Percentiles rank a stretch among this genome's conserved stretches.
These are phyloP conservation scores for Gillenia trifoliata DNA, from an alignment of 306 rosid genomes.

Conservation along the genomic window DNA sequence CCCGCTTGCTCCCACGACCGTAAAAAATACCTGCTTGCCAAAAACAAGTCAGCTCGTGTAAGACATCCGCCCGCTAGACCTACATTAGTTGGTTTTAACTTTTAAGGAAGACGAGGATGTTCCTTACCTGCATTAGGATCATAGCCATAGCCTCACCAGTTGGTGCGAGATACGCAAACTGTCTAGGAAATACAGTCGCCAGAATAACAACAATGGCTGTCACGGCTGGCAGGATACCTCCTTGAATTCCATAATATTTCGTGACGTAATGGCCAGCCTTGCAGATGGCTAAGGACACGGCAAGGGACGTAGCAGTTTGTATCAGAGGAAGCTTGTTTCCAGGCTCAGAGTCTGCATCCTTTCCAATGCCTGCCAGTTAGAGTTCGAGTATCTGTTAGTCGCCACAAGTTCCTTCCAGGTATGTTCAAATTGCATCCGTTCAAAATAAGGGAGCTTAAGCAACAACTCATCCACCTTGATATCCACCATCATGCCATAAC, in stretches of 20 bases:
- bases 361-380: slow-evolving; percentile 17
- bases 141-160: slow-evolving; percentile 50
- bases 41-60: not conserved
- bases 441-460: not conserved
- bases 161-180: slow-evolving; percentile 40
- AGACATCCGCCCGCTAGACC: not conserved
- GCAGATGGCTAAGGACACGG: slow-evolving; percentile 43
- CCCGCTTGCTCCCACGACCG: slow-evolving; percentile 51
- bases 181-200: slow-evolving; percentile 38
- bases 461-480: not conserved
- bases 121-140: slow-evolving; percentile 39
- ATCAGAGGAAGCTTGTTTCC: slow-evolving; percentile 33
- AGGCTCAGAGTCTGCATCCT: slow-evolving; percentile 16
- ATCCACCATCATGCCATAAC: not conserved
- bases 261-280: slow-evolving; percentile 36
- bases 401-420: not conserved
- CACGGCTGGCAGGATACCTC: slow-evolving; percentile 44
- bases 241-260: slow-evolving; percentile 38
- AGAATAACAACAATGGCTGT: slow-evolving; percentile 40
- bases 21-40: slow-evolving; percentile 36
- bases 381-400: slow-evolving; percentile 11
- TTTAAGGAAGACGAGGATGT: not conserved
- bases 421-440: not conserved
- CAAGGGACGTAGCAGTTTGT: slow-evolving; percentile 35
- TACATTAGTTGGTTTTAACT: not conserved